A percentile compares a stretch with the other conserved stretches of the same genome.
Conservation (phyloP, 2,329 filamentous ascomycete species). For the Colletotrichum spinosum region DNA sequence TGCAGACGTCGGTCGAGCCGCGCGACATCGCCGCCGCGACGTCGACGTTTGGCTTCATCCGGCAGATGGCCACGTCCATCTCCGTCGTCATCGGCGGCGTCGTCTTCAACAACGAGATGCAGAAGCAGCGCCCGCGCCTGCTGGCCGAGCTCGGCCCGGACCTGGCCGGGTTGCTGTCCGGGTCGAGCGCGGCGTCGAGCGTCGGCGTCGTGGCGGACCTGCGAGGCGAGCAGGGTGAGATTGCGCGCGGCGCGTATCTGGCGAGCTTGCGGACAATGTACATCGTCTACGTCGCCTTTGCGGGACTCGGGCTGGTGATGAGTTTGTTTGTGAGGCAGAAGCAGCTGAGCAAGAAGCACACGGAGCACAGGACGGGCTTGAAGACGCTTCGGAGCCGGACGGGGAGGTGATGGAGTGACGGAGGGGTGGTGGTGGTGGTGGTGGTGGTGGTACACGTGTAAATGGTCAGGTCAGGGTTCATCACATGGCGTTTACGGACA, state of each 20-base stretch:
- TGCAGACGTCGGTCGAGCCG: constrained; percentile 71
- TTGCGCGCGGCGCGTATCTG: constrained; percentile 61
- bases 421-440: not conserved
- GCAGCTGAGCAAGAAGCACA: constrained; percentile 65
- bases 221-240: constrained; percentile 54
- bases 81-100: constrained; percentile 67
- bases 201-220: constrained; percentile 67
- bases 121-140: constrained; percentile 54
- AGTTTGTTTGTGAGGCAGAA: constrained; percentile 61
- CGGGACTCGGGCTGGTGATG: constrained; percentile 58
- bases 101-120: constrained; percentile 53
- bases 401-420: constrained; percentile 1
- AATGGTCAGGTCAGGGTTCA: not conserved
- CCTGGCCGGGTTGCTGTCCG: constrained; percentile 64
- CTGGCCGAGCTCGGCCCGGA: constrained; percentile 60
- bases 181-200: constrained; percentile 71
- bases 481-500: constrained; percentile 8
- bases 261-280: constrained; percentile 66
- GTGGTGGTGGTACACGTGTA: not conserved
- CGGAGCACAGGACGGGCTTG: constrained; percentile 69
- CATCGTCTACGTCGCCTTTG: constrained; percentile 65
- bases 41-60: constrained; percentile 70
- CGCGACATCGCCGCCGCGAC: constrained; percentile 73
- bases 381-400: constrained; percentile 49
- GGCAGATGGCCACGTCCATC: constrained; percentile 67